phyloP scores from a whole-genome alignment of 2,329 filamentous ascomycete species.

The Colletotrichum eremochloae region DNA sequence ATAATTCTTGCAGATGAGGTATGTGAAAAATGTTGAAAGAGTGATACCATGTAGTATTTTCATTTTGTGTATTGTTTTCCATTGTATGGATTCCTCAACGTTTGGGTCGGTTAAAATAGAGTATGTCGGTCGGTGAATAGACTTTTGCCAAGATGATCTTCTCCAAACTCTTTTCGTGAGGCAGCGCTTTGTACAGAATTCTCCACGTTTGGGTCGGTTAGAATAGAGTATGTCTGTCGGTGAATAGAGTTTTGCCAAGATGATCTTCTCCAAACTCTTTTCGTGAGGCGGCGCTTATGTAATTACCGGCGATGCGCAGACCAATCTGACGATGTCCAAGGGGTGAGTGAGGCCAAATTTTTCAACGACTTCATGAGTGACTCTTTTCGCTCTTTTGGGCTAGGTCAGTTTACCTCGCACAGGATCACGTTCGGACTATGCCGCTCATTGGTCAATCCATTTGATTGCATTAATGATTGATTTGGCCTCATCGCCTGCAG shows the following conservation, averaged over 20 bases:
- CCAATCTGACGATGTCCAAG: background rate
- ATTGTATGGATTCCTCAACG: background rate
- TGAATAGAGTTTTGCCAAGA: constrained; percentile 1
- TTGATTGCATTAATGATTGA: background rate
- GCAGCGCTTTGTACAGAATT: background rate
- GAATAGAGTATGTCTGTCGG: background rate
- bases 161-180: background rate
- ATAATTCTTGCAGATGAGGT: constrained; percentile 46
- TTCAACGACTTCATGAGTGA: background rate
- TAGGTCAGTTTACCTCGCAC: background rate
- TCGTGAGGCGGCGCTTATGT: no score
- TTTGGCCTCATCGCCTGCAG: background rate
- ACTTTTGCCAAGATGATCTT: background rate
- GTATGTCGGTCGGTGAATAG: constrained; percentile 1
- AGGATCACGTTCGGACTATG: background rate
- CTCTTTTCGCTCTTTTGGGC: background rate
- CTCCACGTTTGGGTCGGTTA: background rate
- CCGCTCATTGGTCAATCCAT: background rate
- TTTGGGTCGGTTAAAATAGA: background rate
- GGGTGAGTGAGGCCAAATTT: constrained; percentile 10
- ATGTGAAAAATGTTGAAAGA: background rate
- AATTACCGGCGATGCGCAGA: no score
- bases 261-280: background rate
- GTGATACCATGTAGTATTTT: background rate
- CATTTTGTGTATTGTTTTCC: background rate